Percentiles rank a stretch among this genome's conserved stretches.
Conservation (phyloP, 495 filamentous ascomycete genomes). For the Podospora tetraspora region DNA sequence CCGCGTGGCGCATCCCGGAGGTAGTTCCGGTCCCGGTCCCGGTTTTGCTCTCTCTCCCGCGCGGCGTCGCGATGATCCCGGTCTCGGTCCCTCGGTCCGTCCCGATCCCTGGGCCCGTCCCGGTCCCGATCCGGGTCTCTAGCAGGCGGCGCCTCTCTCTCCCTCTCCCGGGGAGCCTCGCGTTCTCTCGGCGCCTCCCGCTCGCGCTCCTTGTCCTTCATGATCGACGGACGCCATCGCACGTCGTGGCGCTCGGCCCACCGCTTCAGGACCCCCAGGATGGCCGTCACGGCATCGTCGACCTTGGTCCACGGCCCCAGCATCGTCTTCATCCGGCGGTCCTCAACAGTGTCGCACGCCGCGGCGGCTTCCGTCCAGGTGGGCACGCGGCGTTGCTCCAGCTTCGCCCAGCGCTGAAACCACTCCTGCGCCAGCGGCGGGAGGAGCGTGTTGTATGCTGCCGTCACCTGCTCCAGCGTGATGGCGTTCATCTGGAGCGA, state of each 20-base stretch:
- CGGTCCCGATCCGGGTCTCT: constrained; percentile 2
- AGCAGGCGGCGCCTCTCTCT: not conserved
- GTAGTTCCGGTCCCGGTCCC: constrained; percentile 14
- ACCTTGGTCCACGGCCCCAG: constrained; percentile 37
- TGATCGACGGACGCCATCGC: constrained; percentile 24
- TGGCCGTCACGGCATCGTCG: constrained; percentile 25
- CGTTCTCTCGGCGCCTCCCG: constrained; percentile 6
- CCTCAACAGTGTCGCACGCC: constrained; percentile 18
- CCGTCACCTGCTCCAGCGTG: constrained; percentile 33
- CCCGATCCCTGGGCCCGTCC: not conserved
- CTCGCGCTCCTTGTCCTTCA: constrained; percentile 11
- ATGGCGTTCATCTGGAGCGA: constrained; percentile 33
- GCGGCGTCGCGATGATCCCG: constrained; percentile 1
- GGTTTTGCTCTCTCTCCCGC: not conserved
- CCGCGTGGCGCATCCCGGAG: not conserved
- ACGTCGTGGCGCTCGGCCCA: constrained; percentile 33
- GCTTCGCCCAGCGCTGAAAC: constrained; percentile 18
- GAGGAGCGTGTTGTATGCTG: constrained; percentile 25
- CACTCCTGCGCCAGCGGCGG: constrained; percentile 7
- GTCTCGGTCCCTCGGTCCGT: constrained; percentile 12
- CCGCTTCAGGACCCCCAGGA: constrained; percentile 24
- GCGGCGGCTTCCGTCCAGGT: constrained; percentile 26
- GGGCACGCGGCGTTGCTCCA: constrained; percentile 15
- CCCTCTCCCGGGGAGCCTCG: constrained; percentile 6
- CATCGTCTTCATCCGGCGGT: constrained; percentile 20